Conservation (phyloP, 192 early-diverging fungal genomes). For the Jimgerdemannia flammicorona region DNA sequence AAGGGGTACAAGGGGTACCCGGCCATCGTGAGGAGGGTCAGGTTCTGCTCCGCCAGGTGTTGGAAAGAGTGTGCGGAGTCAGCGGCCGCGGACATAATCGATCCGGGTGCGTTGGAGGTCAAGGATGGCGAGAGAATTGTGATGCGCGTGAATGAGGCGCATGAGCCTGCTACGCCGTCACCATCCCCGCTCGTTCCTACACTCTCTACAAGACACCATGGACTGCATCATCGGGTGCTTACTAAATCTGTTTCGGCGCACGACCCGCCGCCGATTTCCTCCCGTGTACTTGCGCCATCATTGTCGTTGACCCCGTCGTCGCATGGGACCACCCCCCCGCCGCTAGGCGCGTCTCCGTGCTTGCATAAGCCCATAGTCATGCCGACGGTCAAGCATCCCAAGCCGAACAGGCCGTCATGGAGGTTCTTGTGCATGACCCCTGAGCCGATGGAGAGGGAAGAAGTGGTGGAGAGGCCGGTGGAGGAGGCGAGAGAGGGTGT, state of each 20-base stretch:
- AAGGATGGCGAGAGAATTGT: background rate
- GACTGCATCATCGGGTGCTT: background rate
- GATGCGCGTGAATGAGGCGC: background rate
- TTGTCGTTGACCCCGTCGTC: background rate
- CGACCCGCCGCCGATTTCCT: too few species aligned
- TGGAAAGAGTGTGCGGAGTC: constrained; percentile 11
- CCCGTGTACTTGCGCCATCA: background rate
- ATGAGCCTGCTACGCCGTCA: background rate
- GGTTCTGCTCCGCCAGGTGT: constrained; percentile 43
- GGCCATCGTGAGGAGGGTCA: constrained; percentile 43
- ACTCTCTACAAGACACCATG: background rate
- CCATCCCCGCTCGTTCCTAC: too few species aligned
- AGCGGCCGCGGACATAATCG: background rate
- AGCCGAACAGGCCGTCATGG: background rate
- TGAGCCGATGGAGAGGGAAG: too few species aligned
- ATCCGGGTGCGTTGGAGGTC: background rate
- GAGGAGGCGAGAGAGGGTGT: too few species aligned
- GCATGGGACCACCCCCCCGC: background rate
- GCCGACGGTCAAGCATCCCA: background rate
- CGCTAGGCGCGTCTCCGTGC: background rate
- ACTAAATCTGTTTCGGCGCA: background rate
- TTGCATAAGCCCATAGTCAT: background rate
- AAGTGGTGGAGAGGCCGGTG: too few species aligned
- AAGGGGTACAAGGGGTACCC: constrained; percentile 49
- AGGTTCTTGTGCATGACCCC: too few species aligned